These are phyloP conservation scores for Kuraishia cidri DNA, from an alignment of 805 yeast genomes.

Conservation along the genomic window DNA sequence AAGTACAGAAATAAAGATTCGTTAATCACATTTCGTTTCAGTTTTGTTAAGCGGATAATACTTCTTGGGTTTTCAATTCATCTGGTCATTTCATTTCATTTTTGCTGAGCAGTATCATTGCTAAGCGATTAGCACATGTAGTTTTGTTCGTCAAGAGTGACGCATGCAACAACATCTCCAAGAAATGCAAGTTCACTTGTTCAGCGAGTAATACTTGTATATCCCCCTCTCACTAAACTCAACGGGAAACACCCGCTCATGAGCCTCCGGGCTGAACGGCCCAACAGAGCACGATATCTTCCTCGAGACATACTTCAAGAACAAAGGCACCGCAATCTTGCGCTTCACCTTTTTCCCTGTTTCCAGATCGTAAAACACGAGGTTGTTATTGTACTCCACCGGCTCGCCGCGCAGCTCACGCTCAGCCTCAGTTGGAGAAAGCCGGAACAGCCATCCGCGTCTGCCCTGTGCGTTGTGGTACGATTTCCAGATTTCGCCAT, in stretches of 20 bases:
- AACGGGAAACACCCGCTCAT: slow-evolving; percentile 40
- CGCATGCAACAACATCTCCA: too few species aligned
- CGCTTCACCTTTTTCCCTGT: slow-evolving; percentile 53
- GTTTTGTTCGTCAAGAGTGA: too few species aligned
- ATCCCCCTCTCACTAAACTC: slow-evolving; percentile 42
- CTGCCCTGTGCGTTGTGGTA: slow-evolving; percentile 57
- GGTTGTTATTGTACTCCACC: slow-evolving; percentile 19
- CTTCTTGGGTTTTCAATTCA: too few species aligned
- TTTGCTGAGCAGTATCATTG: too few species aligned
- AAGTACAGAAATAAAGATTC: too few species aligned
- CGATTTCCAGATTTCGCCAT: slow-evolving; percentile 33
- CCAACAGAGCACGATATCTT: slow-evolving; percentile 50
- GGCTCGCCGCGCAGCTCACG: slow-evolving; percentile 13
- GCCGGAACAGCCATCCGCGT: slow-evolving; percentile 70
- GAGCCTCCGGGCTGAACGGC: slow-evolving; percentile 24
- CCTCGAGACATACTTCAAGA: slow-evolving; percentile 42
- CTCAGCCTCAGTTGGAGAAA: slow-evolving; percentile 12
- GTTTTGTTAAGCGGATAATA: too few species aligned
- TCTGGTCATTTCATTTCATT: too few species aligned
- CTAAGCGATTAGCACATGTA: too few species aligned
- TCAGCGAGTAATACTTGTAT: slow-evolving; percentile 48
- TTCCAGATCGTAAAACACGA: slow-evolving; percentile 51
- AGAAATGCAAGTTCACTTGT: slow-evolving; percentile 30
- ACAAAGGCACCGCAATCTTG: slow-evolving; percentile 34
- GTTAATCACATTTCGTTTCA: too few species aligned